Base-by-base conservation (phyloP, 305 asterid genomes). In the Plantago coronopus region DNA sequence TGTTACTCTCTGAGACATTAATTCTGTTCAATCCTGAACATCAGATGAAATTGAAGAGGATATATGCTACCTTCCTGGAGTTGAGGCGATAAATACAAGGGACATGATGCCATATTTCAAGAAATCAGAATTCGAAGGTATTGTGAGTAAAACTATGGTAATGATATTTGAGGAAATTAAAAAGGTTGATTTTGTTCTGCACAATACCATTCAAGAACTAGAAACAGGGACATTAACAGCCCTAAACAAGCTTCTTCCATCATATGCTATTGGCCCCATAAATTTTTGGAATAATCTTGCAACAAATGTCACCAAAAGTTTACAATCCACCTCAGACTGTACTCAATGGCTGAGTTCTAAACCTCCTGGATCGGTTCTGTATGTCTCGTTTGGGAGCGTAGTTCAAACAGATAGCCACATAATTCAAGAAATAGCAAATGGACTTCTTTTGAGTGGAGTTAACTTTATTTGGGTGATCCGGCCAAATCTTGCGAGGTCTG, bases 341-440 rank as follows among this genome's bases (percentile, higher is more conserved):
- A 67, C 77, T 11, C 47, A 47, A 3, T 86, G 91, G 95, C 87
- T 83, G 42, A 73, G 71, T 9, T 44, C 66, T 17, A 81, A 74
- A 70, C 72, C 83, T 8, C 27, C 65, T 0, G 73, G 72, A 4
- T 81, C 95, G 5, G 95, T 86, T 17, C 42, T 86, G 14, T 83
- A 79, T 55, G 79, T 86, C 48, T 81, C 95, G 0, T 83, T 86
- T 51, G 91, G 95, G 0, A 83, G 95, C 65, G 22, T 72, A 19
- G 84, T 78, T 9, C 81, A 76, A 43, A 72, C 69, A 0, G 73
- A 67, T 23, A 79, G 69, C 55, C 62, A 70, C 6, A 73, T 72
- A 29, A 56, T 83, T 20, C 57, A 63, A 46, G 84, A 81, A 38
- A 78, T 86, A 31, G 91, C 85, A 6, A 61, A 71, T 19, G 95